Conservation (phyloP, 2,329 filamentous ascomycete genomes). For the Talaromyces sp. region DNA sequence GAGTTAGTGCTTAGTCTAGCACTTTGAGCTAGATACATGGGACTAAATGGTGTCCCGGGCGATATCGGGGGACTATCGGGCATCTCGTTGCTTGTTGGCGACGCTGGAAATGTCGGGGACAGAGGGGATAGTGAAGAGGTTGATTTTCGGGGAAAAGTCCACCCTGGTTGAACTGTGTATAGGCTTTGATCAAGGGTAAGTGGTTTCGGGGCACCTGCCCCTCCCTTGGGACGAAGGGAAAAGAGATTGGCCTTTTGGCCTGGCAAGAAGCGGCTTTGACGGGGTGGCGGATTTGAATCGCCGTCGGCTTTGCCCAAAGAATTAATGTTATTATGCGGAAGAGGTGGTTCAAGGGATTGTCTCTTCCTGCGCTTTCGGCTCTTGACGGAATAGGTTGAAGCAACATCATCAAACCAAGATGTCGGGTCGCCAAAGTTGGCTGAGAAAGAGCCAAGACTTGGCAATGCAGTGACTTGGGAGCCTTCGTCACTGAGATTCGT, state of each 20-base stretch:
- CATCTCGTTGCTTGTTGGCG: not conserved
- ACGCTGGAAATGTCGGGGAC: not conserved
- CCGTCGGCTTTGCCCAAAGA: not conserved
- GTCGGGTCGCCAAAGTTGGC: not conserved
- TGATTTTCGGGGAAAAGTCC: not conserved
- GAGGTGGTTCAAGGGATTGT: not conserved
- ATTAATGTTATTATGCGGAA: not conserved
- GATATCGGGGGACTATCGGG: not conserved
- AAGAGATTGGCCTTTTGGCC: constrained; percentile 6
- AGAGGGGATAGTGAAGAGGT: not conserved
- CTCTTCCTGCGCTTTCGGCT: constrained; percentile 8
- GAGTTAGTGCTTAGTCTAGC: not conserved
- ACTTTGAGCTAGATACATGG: not conserved
- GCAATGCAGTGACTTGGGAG: constrained; percentile 25
- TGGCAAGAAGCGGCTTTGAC: constrained; percentile 6
- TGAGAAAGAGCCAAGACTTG: constrained; percentile 8
- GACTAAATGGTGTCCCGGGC: not conserved
- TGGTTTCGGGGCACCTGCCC: not conserved
- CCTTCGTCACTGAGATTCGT: constrained; percentile 12
- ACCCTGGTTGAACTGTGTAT: not conserved
- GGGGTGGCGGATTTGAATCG: not conserved
- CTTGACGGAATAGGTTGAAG: constrained; percentile 7
- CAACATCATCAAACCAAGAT: constrained; percentile 8
- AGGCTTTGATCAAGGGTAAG: not conserved
- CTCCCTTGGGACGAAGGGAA: constrained; percentile 5